phyloP scores from a whole-genome alignment of 1,284 basidiomycete genomes.

The Phylloboletellus chloephorus region DNA sequence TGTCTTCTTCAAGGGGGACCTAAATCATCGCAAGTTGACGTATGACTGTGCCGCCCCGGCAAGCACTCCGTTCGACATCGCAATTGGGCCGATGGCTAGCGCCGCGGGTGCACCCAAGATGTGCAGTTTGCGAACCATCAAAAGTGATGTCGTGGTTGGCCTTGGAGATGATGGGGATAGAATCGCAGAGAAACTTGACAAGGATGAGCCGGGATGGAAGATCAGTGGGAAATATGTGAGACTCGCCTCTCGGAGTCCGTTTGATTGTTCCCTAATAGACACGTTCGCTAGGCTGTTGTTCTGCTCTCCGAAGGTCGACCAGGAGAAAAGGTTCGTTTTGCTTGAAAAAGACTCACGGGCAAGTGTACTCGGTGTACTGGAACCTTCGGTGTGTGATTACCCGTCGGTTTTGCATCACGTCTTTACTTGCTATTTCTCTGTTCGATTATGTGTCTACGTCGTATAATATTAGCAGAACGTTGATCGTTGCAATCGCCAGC shows the following conservation, averaged over 20 bases:
- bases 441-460: slow-evolving; percentile 3
- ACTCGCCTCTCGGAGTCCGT: slow-evolving; percentile 13
- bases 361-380: background rate
- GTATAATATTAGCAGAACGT: slow-evolving; percentile 1
- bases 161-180: slow-evolving; percentile 66
- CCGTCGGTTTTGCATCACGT: background rate
- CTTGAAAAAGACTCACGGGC: slow-evolving; percentile 31
- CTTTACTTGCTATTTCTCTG: background rate
- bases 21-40: slow-evolving; percentile 89
- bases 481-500: no score
- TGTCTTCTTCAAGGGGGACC: slow-evolving; percentile 94
- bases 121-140: slow-evolving; percentile 82
- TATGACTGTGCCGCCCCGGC: slow-evolving; percentile 93
- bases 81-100: slow-evolving; percentile 91
- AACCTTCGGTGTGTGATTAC: slow-evolving; percentile 1
- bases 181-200: slow-evolving; percentile 77
- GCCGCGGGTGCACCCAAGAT: slow-evolving; percentile 86
- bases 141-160: slow-evolving; percentile 79
- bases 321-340: slow-evolving; percentile 74
- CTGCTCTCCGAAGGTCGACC: slow-evolving; percentile 82
- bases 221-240: slow-evolving; percentile 93
- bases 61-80: slow-evolving; percentile 84
- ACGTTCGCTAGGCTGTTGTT: slow-evolving; percentile 64
- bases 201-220: slow-evolving; percentile 92
- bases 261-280: slow-evolving; percentile 9